A percentile compares a stretch with the other conserved stretches of the same genome.
Conservation (phyloP, 75 land plant species). For the Cryptomeria japonica region DNA sequence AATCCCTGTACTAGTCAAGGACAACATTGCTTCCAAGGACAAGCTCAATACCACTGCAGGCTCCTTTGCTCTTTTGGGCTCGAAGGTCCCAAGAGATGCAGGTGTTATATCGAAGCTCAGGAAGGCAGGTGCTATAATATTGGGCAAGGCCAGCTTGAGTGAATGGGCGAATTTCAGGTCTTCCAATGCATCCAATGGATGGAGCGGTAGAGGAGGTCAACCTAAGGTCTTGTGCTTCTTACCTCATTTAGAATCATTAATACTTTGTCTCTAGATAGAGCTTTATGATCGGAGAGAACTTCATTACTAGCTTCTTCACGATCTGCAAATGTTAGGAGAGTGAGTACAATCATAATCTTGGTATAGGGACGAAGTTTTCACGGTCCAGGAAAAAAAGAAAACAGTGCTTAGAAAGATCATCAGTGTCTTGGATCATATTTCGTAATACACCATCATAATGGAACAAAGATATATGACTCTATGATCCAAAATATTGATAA, state of each 20-base stretch:
- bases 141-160: slow-evolving; percentile 61
- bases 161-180: slow-evolving; percentile 54
- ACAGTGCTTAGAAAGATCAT: no score
- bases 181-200: slow-evolving; percentile 18
- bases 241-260: background rate
- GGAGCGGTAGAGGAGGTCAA: slow-evolving; percentile 48
- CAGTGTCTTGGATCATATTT: no score
- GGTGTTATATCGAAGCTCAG: slow-evolving; percentile 27
- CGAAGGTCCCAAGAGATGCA: slow-evolving; percentile 34
- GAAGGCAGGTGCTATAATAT: slow-evolving; percentile 48
- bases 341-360: background rate
- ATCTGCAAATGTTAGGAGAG: no score
- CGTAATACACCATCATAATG: no score
- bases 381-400: background rate
- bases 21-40: slow-evolving; percentile 57
- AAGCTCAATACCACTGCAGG: slow-evolving; percentile 65
- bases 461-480: no score
- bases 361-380: no score
- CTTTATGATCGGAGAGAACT: no score
- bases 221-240: slow-evolving; percentile 13
- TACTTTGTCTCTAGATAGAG: no score
- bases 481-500: no score
- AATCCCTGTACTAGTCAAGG: slow-evolving; percentile 62
- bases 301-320: no score
- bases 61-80: slow-evolving; percentile 56